phyloP scores from a whole-genome alignment of 2,329 filamentous ascomycete species.

The Colletotrichum cuscutae region DNA sequence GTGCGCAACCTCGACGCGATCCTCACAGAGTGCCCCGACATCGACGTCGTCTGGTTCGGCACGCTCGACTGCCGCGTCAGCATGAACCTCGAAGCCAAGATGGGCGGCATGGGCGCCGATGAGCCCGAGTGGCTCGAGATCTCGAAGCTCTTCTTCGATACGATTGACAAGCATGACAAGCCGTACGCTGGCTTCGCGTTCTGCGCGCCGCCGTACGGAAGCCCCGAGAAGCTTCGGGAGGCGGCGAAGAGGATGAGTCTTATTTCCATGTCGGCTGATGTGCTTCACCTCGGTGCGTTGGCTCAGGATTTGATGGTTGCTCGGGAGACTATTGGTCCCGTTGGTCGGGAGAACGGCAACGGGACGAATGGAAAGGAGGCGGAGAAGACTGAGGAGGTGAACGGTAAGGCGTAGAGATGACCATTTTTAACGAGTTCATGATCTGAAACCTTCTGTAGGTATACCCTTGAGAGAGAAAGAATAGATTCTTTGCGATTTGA shows the following conservation, averaged over 20 bases:
- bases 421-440: background rate
- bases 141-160: conserved; percentile 48
- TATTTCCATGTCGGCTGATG: conserved; percentile 39
- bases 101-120: conserved; percentile 42
- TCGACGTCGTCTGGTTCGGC: conserved; percentile 60
- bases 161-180: conserved; percentile 58
- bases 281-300: conserved; percentile 38
- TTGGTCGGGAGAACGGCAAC: conserved; percentile 18
- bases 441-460: background rate
- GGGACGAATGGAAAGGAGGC: background rate
- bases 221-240: conserved; percentile 39
- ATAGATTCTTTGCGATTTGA: background rate
- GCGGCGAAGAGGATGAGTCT: conserved; percentile 41
- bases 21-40: conserved; percentile 55
- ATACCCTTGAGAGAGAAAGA: background rate
- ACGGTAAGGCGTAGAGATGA: conserved; percentile 12
- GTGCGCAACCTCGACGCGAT: conserved; percentile 61
- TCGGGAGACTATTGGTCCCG: background rate
- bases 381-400: conserved; percentile 5
- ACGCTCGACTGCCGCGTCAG: conserved; percentile 53
- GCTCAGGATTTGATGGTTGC: conserved; percentile 35
- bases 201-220: conserved; percentile 38
- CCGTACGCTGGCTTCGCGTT: conserved; percentile 49
- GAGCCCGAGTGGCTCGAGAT: conserved; percentile 56
- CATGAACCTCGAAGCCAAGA: conserved; percentile 52